Evolutionary conservation across 176 grass and related monocot genomes (phyloP).

Genomic region (Paspalum notatum): DNA sequence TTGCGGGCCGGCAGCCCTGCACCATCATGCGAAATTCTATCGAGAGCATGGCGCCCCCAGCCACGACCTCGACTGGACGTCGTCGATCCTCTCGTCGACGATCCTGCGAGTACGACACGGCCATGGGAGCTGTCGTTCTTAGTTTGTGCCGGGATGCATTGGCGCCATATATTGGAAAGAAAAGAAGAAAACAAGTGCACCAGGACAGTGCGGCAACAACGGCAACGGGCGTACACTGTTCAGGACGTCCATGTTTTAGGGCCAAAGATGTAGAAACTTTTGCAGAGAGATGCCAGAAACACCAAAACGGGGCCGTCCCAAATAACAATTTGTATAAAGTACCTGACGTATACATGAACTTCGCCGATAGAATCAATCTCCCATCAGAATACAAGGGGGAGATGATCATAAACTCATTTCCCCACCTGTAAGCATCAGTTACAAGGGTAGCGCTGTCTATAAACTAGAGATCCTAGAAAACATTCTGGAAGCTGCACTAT

Average conservation of each 20-base stretch:
- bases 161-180: not conserved
- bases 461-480: slow-evolving; percentile 23
- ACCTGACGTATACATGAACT: not conserved
- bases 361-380: slow-evolving; percentile 3
- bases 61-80: not conserved
- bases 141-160: not conserved
- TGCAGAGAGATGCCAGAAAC: not conserved
- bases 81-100: not conserved
- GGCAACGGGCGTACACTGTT: too few species aligned
- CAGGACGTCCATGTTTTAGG: too few species aligned
- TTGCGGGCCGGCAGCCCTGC: too few species aligned
- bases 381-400: not conserved
- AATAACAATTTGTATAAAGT: not conserved
- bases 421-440: not conserved
- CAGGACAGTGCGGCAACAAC: too few species aligned
- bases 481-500: slow-evolving; percentile 22
- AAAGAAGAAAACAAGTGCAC: too few species aligned
- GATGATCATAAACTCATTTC: not conserved
- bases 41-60: too few species aligned
- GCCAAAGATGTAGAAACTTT: too few species aligned
- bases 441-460: slow-evolving; percentile 14
- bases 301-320: not conserved
- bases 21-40: not conserved
- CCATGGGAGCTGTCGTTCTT: not conserved
- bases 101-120: not conserved